Percentiles rank a stretch among this genome's conserved stretches.
These are phyloP conservation scores for Schwanniomyces sp. DNA, from an alignment of 805 yeast genomes.

Conservation along the genomic window DNA sequence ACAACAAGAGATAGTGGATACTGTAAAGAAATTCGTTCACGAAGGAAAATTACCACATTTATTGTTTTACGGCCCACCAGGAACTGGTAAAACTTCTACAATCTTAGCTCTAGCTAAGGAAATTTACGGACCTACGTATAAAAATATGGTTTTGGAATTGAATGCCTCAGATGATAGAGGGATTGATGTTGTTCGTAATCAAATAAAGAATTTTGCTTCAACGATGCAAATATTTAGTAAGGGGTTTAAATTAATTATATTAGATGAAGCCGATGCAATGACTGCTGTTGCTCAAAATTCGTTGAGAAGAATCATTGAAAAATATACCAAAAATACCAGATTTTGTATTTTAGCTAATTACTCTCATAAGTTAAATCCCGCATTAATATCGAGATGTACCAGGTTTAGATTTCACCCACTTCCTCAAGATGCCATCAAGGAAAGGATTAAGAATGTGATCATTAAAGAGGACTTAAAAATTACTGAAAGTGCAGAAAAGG, in stretches of 20 bases:
- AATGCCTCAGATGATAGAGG: conserved; percentile 98
- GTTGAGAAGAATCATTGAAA: conserved; percentile 80
- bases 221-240: conserved; percentile 88
- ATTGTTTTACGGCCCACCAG: conserved; percentile 93
- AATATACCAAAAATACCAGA: conserved; percentile 90
- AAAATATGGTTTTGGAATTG: conserved; percentile 88
- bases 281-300: conserved; percentile 85
- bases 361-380: conserved; percentile 94
- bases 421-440: conserved; percentile 61
- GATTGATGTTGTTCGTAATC: conserved; percentile 96
- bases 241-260: conserved; percentile 85
- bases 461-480: conserved; percentile 64
- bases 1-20: conserved; percentile 80
- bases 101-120: conserved; percentile 85
- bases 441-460: conserved; percentile 68
- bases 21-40: conserved; percentile 80
- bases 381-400: conserved; percentile 91
- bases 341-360: conserved; percentile 95
- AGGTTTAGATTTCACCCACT: conserved; percentile 91
- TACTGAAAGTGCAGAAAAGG: conserved; percentile 55
- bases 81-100: conserved; percentile 90
- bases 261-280: conserved; percentile 97
- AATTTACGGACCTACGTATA: conserved; percentile 76
- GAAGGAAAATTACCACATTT: conserved; percentile 88
- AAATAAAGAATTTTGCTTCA: conserved; percentile 93